Evolutionary conservation across 2,329 filamentous ascomycete genomes (phyloP).

Genomic region (Magnaporthiopsis incrustans): DNA sequence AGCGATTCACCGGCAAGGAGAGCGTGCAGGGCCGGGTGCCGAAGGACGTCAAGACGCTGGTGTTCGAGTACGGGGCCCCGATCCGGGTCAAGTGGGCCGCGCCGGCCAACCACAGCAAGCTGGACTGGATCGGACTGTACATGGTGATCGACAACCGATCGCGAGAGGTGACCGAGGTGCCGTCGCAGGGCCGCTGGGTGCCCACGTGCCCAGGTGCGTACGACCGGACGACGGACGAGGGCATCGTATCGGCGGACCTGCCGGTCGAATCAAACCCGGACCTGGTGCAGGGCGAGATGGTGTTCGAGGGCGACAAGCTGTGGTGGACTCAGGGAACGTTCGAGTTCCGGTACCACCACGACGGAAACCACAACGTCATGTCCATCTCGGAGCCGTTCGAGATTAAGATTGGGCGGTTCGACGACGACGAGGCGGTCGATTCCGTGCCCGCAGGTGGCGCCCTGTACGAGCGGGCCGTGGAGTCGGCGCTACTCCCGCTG

Average conservation of each 20-base stretch:
- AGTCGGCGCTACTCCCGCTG: conserved; percentile 69
- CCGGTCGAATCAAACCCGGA: conserved; percentile 42
- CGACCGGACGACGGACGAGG: conserved; percentile 66
- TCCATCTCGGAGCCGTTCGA: conserved; percentile 90
- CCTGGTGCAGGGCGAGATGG: conserved; percentile 69
- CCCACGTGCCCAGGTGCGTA: conserved; percentile 71
- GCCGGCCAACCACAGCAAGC: conserved; percentile 76
- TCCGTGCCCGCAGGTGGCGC: conserved; percentile 13
- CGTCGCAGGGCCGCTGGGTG: conserved; percentile 83
- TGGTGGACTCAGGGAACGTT: conserved; percentile 98
- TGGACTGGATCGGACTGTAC: conserved; percentile 94
- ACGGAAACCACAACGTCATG: conserved; percentile 88
- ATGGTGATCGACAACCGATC: conserved; percentile 91
- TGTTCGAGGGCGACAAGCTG: conserved; percentile 86
- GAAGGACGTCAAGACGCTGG: conserved; percentile 63
- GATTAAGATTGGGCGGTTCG: conserved; percentile 73
- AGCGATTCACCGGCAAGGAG: conserved; percentile 64
- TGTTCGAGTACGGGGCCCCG: conserved; percentile 83
- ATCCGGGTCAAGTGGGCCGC: conserved; percentile 88
- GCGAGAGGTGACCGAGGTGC: conserved; percentile 73
- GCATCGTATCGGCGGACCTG: conserved; percentile 64
- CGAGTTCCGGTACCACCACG: conserved; percentile 95
- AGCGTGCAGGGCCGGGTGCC: conserved; percentile 61
- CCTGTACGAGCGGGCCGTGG: conserved; percentile 61
- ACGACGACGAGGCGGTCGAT: conserved; percentile 59